These are phyloP conservation scores for Intubia oerlemansii DNA, from an alignment of 2,329 filamentous ascomycete genomes.

Conservation along the genomic window DNA sequence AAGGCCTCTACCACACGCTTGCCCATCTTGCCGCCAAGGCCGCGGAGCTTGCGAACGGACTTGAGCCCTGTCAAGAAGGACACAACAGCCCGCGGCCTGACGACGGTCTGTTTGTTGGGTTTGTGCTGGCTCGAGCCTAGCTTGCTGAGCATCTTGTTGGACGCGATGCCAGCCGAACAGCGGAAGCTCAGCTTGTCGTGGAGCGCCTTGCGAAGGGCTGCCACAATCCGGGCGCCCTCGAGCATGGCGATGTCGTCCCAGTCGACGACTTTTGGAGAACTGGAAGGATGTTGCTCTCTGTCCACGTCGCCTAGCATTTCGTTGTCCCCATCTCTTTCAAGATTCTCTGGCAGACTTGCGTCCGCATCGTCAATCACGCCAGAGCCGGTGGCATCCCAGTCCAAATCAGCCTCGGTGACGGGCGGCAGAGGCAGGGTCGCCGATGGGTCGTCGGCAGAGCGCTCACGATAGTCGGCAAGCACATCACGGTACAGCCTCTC, in stretches of 20 bases:
- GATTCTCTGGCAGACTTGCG: too few species aligned
- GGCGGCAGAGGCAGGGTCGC: slow-evolving; percentile 52
- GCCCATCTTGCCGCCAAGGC: slow-evolving; percentile 85
- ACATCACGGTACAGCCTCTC: slow-evolving; percentile 46
- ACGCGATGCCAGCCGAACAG: slow-evolving; percentile 72
- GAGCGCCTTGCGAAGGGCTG: slow-evolving; percentile 48
- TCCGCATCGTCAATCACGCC: slow-evolving; percentile 4
- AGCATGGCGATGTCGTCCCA: slow-evolving; percentile 89
- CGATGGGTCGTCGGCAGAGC: slow-evolving; percentile 50
- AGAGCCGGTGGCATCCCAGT: slow-evolving; percentile 7
- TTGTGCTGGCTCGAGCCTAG: slow-evolving; percentile 82
- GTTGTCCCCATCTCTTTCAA: neutral
- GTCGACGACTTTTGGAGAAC: too few species aligned
- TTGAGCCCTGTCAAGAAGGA: slow-evolving; percentile 70
- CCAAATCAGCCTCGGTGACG: neutral
- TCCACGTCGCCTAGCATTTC: too few species aligned
- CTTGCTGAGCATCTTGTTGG: slow-evolving; percentile 88
- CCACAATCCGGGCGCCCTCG: slow-evolving; percentile 75
- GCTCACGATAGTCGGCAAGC: slow-evolving; percentile 36
- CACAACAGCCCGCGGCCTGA: slow-evolving; percentile 63
- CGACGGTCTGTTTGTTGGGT: slow-evolving; percentile 84
- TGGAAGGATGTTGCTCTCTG: too few species aligned
- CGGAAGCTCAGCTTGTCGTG: slow-evolving; percentile 60
- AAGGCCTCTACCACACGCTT: slow-evolving; percentile 69
- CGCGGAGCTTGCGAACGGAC: slow-evolving; percentile 88